These are phyloP conservation scores for Cytospora piceae DNA, from an alignment of 2,329 filamentous ascomycete genomes.

Conservation along the genomic window DNA sequence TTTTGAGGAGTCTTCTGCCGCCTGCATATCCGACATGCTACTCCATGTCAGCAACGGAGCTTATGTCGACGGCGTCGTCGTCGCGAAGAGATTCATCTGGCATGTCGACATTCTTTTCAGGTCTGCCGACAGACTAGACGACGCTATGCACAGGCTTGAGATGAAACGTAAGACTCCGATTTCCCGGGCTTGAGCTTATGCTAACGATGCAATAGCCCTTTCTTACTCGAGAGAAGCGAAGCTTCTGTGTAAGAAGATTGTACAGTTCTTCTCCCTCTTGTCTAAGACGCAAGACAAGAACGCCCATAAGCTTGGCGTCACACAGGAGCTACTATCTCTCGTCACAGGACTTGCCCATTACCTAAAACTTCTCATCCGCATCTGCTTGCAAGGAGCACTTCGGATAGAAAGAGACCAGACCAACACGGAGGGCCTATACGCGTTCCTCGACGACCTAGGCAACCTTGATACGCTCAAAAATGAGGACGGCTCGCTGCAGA, in stretches of 20 bases:
- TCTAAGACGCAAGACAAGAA: slow-evolving; percentile 93
- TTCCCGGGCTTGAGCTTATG: slow-evolving; percentile 30
- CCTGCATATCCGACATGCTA: slow-evolving; percentile 98
- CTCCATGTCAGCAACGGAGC: slow-evolving; percentile 97
- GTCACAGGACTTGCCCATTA: slow-evolving; percentile 97
- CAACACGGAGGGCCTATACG: slow-evolving; percentile 74
- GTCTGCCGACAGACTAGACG: slow-evolving; percentile 84
- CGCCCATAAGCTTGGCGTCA: slow-evolving; percentile 90
- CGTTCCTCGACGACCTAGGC: slow-evolving; percentile 81
- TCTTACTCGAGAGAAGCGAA: slow-evolving; percentile 97
- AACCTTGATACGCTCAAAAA: slow-evolving; percentile 79
- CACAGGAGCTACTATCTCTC: slow-evolving; percentile 94
- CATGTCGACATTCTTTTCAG: slow-evolving; percentile 93
- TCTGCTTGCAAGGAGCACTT: slow-evolving; percentile 90
- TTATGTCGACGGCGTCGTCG: slow-evolving; percentile 91
- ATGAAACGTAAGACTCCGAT: slow-evolving; percentile 69
- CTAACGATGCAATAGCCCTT: slow-evolving; percentile 60
- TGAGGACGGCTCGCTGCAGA: slow-evolving; percentile 65
- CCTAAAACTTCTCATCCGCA: slow-evolving; percentile 93
- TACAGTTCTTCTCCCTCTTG: slow-evolving; percentile 93
- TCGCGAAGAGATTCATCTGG: slow-evolving; percentile 93
- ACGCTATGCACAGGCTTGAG: slow-evolving; percentile 67
- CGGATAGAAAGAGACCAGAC: slow-evolving; percentile 85
- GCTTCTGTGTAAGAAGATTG: slow-evolving; percentile 98
- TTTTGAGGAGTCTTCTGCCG: slow-evolving; percentile 96